These are phyloP conservation scores for Pyrenochaeta sp. DNA, from an alignment of 2,329 filamentous ascomycete genomes.

Conservation along the genomic window DNA sequence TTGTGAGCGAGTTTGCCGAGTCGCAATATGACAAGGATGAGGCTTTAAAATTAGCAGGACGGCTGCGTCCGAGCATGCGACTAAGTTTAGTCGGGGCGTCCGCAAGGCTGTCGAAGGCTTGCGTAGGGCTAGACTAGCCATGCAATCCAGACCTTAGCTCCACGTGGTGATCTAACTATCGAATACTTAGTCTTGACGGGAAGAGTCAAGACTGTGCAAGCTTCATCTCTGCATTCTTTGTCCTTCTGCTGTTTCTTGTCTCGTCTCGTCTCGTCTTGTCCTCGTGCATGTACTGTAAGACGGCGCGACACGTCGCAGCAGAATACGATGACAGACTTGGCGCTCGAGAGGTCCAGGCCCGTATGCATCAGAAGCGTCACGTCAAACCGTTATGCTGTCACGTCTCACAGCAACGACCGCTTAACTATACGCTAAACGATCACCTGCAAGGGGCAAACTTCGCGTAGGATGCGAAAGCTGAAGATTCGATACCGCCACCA, in stretches of 20 bases:
- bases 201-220: background rate
- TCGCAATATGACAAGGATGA: background rate
- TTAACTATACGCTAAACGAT: background rate
- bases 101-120: background rate
- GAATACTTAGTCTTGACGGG: background rate
- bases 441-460: background rate
- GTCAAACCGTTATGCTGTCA: background rate
- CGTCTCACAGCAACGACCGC: background rate
- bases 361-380: background rate
- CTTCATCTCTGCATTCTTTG: background rate
- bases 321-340: background rate
- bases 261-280: background rate
- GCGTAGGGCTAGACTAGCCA: background rate
- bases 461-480: conserved; percentile 1
- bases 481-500: conserved; percentile 4
- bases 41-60: background rate
- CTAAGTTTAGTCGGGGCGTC: background rate
- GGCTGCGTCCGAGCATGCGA: background rate
- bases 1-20: background rate
- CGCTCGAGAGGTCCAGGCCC: background rate
- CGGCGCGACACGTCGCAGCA: background rate
- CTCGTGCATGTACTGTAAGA: background rate
- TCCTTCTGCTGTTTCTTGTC: background rate
- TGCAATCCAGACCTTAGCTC: background rate
- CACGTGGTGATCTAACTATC: background rate